phyloP scores from a whole-genome alignment of 208 protist genomes.

The Willaertia magna region DNA sequence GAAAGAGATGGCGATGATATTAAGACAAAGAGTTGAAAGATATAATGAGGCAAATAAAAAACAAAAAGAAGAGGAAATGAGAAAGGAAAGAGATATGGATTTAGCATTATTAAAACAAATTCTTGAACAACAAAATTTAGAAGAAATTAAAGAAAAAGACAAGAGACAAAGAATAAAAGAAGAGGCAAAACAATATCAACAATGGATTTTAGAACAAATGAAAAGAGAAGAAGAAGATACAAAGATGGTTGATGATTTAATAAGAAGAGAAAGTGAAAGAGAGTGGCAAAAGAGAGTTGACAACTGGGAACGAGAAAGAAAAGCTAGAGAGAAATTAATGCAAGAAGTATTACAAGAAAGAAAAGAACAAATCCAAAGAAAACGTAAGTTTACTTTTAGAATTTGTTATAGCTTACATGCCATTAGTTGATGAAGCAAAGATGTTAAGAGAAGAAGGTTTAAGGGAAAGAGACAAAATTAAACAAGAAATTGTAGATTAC shows the following conservation, averaged over 20 bases:
- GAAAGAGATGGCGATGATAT: neutral
- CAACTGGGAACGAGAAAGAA: neutral
- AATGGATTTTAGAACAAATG: neutral
- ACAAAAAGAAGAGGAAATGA: neutral
- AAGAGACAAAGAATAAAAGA: neutral
- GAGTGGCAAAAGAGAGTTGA: conserved; percentile 1
- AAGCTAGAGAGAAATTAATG: conserved; percentile 10
- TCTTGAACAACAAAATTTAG: neutral
- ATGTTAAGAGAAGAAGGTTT: neutral
- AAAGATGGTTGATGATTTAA: neutral
- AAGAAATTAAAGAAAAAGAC: neutral
- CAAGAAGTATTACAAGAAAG: conserved; percentile 1
- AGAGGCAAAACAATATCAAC: neutral
- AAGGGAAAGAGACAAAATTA: neutral
- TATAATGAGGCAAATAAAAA: neutral
- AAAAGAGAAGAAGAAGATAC: neutral
- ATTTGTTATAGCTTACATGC: too few species aligned
- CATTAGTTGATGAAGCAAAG: neutral
- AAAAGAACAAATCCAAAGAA: neutral
- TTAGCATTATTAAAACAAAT: neutral
- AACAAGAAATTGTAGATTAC: neutral
- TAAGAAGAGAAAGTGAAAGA: neutral
- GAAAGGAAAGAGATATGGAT: neutral
- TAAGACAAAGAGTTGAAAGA: neutral
- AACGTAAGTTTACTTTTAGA: too few species aligned